These are phyloP conservation scores for Citrus unshiu DNA, from an alignment of 345 rosid species.

Conservation along the genomic window DNA sequence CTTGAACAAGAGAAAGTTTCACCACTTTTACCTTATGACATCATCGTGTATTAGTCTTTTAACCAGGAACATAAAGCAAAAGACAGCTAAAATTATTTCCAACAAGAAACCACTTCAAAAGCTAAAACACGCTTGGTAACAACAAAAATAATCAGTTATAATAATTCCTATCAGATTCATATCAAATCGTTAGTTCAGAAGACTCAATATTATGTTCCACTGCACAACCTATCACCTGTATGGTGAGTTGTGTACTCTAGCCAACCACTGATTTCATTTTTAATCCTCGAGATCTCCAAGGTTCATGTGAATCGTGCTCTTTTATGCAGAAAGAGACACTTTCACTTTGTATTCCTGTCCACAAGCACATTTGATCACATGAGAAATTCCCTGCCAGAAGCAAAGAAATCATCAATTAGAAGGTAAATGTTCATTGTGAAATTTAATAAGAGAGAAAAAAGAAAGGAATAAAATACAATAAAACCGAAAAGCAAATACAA, in stretches of 20 bases:
- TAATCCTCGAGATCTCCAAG: neutral
- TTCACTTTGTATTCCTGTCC: slow-evolving; percentile 53
- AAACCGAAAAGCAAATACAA: neutral
- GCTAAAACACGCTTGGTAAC: neutral
- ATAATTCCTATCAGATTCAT: neutral
- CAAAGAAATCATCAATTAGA: slow-evolving; percentile 9
- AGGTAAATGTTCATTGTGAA: neutral
- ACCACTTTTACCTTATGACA: neutral
- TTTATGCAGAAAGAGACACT: slow-evolving; percentile 14
- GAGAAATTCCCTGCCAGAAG: slow-evolving; percentile 53
- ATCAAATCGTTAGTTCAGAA: neutral
- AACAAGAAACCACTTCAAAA: neutral
- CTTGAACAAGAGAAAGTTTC: neutral
- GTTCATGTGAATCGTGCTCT: neutral
- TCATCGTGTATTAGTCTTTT: neutral
- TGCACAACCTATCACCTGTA: slow-evolving; percentile 14
- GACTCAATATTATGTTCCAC: neutral
- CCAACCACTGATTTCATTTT: neutral
- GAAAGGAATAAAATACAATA: neutral
- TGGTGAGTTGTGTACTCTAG: neutral
- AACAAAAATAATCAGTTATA: neutral
- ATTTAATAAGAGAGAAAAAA: neutral
- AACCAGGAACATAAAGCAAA: neutral
- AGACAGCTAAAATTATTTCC: neutral
- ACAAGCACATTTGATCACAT: slow-evolving; percentile 48